A percentile compares a stretch with the other conserved stretches of the same genome.
phyloP scores from a whole-genome alignment of 768 basidiomycete species.

The Psilocybe subaeruginosa region DNA sequence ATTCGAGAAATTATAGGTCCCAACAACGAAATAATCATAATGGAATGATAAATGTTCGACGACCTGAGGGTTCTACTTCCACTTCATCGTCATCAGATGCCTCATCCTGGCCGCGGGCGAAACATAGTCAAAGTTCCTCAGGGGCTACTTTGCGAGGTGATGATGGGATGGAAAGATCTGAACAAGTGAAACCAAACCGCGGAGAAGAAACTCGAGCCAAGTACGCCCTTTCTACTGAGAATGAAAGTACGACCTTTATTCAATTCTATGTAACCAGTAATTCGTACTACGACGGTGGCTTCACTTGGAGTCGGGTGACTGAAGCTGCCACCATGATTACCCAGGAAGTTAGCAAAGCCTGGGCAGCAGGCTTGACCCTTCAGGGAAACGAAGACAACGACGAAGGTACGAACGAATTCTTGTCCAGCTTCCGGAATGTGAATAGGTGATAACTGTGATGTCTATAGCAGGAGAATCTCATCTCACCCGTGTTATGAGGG shows the following conservation, averaged over 20 bases:
- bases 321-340: constrained; percentile 54
- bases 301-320: constrained; percentile 57
- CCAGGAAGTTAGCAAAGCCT: constrained; percentile 60
- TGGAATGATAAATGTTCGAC: constrained; percentile 9
- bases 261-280: background rate
- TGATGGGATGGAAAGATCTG: constrained; percentile 2
- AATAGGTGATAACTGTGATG: constrained; percentile 14
- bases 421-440: background rate
- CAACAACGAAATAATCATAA: constrained; percentile 1
- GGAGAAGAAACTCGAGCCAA: background rate
- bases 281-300: constrained; percentile 11
- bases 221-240: background rate
- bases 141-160: constrained; percentile 49
- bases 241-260: background rate
- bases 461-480: constrained; percentile 61
- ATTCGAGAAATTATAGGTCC: background rate
- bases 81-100: constrained; percentile 30
- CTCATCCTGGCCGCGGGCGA: constrained; percentile 41
- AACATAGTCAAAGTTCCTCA: constrained; percentile 38
- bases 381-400: constrained; percentile 48
- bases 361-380: constrained; percentile 45
- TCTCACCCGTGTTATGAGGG: constrained; percentile 66
- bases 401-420: constrained; percentile 30
- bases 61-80: constrained; percentile 26
- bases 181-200: background rate